Conservation (phyloP, 176 grass and related monocot species). For the Oryza brachyantha region DNA sequence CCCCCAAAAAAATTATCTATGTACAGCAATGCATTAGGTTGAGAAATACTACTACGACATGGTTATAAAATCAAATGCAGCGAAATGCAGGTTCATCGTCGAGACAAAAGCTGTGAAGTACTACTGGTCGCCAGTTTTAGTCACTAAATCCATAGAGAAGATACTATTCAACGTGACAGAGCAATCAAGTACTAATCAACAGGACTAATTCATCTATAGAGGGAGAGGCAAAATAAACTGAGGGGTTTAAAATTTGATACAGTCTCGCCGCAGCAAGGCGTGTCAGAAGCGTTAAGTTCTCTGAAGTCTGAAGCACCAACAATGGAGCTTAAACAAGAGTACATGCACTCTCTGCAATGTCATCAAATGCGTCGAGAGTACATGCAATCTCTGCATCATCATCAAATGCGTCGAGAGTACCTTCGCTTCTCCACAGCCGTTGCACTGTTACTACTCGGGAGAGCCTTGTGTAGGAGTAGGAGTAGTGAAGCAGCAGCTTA, state of each 20-base stretch:
- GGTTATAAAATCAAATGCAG: background rate
- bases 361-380: background rate
- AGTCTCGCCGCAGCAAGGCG: background rate
- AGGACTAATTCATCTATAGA: background rate
- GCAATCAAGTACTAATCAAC: no score
- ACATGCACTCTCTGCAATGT: background rate
- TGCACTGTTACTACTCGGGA: background rate
- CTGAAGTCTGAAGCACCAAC: slow-evolving; percentile 11
- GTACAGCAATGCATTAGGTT: background rate
- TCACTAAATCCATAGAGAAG: background rate
- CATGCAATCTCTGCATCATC: background rate
- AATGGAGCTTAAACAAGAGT: no score
- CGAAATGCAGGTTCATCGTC: background rate
- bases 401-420: background rate
- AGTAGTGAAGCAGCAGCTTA: background rate
- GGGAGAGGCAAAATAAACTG: background rate
- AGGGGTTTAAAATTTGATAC: background rate
- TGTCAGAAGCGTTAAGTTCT: background rate
- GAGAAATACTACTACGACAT: no score
- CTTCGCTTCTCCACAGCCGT: background rate
- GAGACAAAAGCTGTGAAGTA: background rate
- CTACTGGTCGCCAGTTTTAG: background rate
- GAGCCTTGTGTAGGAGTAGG: background rate
- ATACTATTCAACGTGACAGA: background rate
- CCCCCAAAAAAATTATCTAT: background rate